Base-by-base conservation (phyloP, 1,284 basidiomycete genomes). In the Puccinia hordei region DNA sequence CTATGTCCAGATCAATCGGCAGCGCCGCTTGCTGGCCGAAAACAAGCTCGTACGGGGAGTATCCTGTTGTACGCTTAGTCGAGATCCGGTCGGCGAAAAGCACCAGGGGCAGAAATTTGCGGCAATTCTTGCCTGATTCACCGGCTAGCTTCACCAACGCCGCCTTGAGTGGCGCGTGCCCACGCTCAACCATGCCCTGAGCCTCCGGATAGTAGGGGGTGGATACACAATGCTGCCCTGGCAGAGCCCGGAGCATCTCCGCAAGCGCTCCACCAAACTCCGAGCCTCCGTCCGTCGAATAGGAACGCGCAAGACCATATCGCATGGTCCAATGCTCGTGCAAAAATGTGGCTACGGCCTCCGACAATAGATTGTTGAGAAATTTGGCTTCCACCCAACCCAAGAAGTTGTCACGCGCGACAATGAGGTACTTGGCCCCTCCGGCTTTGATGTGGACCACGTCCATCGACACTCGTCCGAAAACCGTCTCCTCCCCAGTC, bases 321-420 rank as follows among this genome's bases (percentile, higher is more conserved):
- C 77, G 24, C 33, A 59, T 72, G n/a, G 69, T 65, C 72, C 71
- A 65, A 19, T 55, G 10, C 13, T 73, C 51, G 19, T 55, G 27
- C 0, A 65, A 17, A 17, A 65, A 81, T 15, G 53, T 30, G 3
- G 57, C 72, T 13, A 75, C 53, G 27, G 53, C 53, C 24, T 33
- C 33, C 27, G 79, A 33, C 5, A 33, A 63, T 2, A 75, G 35
- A 24, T 65, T 69, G 10, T 24, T 41, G 19, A 81, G 55, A 12
- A 55, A 8, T n/a, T 46, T 63, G 10, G 80, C 73, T 33, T 75
- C 74, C 5, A 69, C 59, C 80, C 80, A 76, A 0, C 80, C 80
- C 0, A 38, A 71, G n/a, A 81, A 73, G 59, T 81, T 22, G 53
- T 81, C 80, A 24, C 80, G 57, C 0, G 80, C 73, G 1, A 76